Percentiles rank a stretch among this genome's conserved stretches.
These are phyloP conservation scores for Narthecium ossifragum DNA, from an alignment of 106 monocot genomes.

Conservation along the genomic window DNA sequence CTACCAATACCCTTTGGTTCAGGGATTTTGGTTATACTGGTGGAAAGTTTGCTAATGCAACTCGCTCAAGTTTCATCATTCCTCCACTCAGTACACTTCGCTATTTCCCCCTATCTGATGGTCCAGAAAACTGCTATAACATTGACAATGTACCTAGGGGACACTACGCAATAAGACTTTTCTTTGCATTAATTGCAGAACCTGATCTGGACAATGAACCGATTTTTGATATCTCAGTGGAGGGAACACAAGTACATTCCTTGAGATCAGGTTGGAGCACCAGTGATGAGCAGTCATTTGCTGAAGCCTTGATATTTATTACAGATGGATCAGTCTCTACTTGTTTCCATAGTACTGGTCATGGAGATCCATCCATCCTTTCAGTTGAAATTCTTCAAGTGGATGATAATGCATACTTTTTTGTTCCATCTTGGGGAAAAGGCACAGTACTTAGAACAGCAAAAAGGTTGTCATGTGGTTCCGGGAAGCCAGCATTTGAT, in stretches of 20 bases:
- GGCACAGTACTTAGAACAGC: constrained; percentile 57
- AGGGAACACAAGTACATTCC: constrained; percentile 86
- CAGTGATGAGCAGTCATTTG: constrained; percentile 73
- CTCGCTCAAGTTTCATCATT: constrained; percentile 38
- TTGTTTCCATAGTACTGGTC: constrained; percentile 95
- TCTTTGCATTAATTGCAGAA: constrained; percentile 62
- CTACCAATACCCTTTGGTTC: constrained; percentile 71
- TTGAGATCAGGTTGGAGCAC: constrained; percentile 77
- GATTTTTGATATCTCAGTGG: constrained; percentile 80
- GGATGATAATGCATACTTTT: constrained; percentile 54
- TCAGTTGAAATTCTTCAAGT: constrained; percentile 90
- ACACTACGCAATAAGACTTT: constrained; percentile 62
- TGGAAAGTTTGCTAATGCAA: constrained; percentile 66
- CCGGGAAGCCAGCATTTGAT: constrained; percentile 74
- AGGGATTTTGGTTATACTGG: constrained; percentile 90
- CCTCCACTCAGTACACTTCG: constrained; percentile 87
- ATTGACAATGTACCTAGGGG: constrained; percentile 63
- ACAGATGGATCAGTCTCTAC: constrained; percentile 35
- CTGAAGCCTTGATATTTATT: constrained; percentile 64
- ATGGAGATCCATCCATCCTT: constrained; percentile 89
- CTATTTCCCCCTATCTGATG: constrained; percentile 91
- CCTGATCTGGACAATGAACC: constrained; percentile 65
- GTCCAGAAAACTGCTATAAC: constrained; percentile 92
- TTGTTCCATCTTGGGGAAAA: constrained; percentile 45
- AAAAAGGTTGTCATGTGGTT: constrained; percentile 76